Base-by-base conservation (phyloP, 345 rosid species). In the Aethionema arabicum region DNA sequence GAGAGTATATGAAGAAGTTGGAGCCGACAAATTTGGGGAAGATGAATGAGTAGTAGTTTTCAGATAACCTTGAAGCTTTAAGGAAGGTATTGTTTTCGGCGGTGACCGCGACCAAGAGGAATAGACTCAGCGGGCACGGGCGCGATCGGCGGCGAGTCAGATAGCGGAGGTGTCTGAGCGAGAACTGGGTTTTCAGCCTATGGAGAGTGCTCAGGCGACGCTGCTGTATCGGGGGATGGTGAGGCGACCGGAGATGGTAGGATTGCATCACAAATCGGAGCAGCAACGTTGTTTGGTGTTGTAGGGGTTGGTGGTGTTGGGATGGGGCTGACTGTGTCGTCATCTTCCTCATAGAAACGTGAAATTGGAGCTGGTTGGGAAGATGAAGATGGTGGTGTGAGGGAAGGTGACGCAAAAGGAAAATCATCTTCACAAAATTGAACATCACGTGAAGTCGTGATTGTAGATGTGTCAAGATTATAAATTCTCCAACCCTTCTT, bases 81-180 rank as follows among this genome's bases (percentile, higher is more conserved):
- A 4, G 9, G 39, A 36, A 36, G 39, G 39, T 4, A 36, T n/a
- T n/a, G 9, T 36, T 36, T 36, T 36, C 5, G 39, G 39, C 9
- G 49, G n/a, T 44, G 4, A 44, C 49, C 49, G 15, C 15, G 49
- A 44, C 15, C 49, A 44, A 44, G 7, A 44, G 11, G 49, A 44
- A 44, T 9, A 5, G 49, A 44, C 49, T 5, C 5, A 5, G n/a
- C 4, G 49, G 4, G 6, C 49, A 5, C 7, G 6, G 5, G 5
- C 11, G 15, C 11, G 6, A 4, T 44, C 15, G 49, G 49, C 5
- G 49, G 15, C 11, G 49, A 5, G 6, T 5, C 5, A 44, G 49
- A 11, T 9, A 13, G 8, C 15, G n/a, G n/a, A n/a, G n/a, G n/a
- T n/a, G n/a, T n/a, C n/a, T n/a, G n/a, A n/a, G n/a, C n/a, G n/a